Evolutionary conservation across 306 rosid species (phyloP).

Genomic region (Pterocarpus macrocarpus): DNA sequence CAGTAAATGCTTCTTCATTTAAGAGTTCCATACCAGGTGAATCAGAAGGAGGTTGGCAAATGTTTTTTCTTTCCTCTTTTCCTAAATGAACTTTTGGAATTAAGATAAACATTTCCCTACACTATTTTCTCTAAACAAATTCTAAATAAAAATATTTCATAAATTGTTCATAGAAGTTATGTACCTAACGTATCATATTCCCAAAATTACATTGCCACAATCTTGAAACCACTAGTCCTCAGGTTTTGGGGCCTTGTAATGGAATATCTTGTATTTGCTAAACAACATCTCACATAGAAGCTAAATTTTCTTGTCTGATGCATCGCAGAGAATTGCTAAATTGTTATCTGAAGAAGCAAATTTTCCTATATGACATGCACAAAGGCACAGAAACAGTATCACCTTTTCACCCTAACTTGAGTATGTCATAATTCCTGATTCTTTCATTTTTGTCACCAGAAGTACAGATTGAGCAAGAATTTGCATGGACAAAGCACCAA

Average conservation of each 20-base stretch:
- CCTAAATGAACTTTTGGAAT: constrained; percentile 7
- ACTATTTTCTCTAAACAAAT: neutral
- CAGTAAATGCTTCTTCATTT: neutral
- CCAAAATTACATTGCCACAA: too few relatives aligned
- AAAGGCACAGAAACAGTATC: neutral
- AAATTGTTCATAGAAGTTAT: too few relatives aligned
- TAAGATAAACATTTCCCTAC: constrained; percentile 1
- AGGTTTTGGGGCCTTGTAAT: too few relatives aligned
- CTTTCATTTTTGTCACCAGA: constrained; percentile 59
- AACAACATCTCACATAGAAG: too few relatives aligned
- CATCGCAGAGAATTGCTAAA: neutral
- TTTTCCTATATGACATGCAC: constrained; percentile 20
- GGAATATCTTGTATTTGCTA: too few relatives aligned
- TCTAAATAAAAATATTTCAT: too few relatives aligned
- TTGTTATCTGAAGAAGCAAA: constrained; percentile 1
- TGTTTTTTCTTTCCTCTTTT: constrained; percentile 9
- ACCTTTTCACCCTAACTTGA: constrained; percentile 39
- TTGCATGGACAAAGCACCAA: constrained; percentile 77
- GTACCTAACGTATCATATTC: too few relatives aligned
- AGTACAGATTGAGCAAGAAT: constrained; percentile 95
- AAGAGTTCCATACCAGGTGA: neutral
- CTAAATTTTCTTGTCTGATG: too few relatives aligned
- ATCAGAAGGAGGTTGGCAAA: constrained; percentile 2
- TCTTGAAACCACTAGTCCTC: too few relatives aligned
- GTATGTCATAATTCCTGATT: constrained; percentile 47